Conservation (phyloP, 805 yeast genomes). For the Debaryomyces hansenii region DNA sequence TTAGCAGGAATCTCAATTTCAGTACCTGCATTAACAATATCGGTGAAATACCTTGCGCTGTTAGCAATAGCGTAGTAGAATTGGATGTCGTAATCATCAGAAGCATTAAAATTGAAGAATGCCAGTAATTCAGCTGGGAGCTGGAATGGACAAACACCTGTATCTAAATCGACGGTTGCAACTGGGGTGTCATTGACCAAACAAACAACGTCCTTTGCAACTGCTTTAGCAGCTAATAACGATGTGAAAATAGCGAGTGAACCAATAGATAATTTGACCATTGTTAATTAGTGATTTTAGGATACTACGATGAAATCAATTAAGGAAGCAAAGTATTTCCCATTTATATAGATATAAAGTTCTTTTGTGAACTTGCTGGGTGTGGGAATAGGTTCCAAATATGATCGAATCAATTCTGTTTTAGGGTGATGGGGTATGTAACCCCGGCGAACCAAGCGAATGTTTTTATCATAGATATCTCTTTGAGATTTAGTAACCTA, state of each 20-base stretch:
- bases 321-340: too few species aligned
- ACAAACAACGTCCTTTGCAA: slow-evolving; percentile 38
- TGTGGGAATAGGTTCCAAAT: too few species aligned
- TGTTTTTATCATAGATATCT: too few species aligned
- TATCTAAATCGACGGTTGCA: slow-evolving; percentile 39
- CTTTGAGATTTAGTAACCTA: too few species aligned
- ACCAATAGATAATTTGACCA: slow-evolving; percentile 14
- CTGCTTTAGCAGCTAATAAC: slow-evolving; percentile 22
- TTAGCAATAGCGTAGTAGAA: slow-evolving; percentile 34
- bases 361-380: too few species aligned
- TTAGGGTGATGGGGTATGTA: too few species aligned
- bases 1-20: slow-evolving; percentile 33
- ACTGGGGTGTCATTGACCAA: slow-evolving; percentile 30
- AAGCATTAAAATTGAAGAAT: slow-evolving; percentile 25
- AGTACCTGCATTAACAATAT: slow-evolving; percentile 35
- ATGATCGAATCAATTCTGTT: too few species aligned
- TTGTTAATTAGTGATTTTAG: slow-evolving; percentile 1
- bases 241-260: slow-evolving; percentile 11
- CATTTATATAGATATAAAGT: too few species aligned
- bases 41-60: slow-evolving; percentile 29
- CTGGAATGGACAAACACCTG: slow-evolving; percentile 40
- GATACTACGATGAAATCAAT: too few species aligned
- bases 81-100: slow-evolving; percentile 31
- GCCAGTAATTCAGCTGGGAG: slow-evolving; percentile 24
- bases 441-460: too few species aligned